Percentiles rank a stretch among this genome's conserved stretches.
These are phyloP conservation scores for Trypanosoma platydactyli DNA, from an alignment of 208 protist species.

Conservation along the genomic window DNA sequence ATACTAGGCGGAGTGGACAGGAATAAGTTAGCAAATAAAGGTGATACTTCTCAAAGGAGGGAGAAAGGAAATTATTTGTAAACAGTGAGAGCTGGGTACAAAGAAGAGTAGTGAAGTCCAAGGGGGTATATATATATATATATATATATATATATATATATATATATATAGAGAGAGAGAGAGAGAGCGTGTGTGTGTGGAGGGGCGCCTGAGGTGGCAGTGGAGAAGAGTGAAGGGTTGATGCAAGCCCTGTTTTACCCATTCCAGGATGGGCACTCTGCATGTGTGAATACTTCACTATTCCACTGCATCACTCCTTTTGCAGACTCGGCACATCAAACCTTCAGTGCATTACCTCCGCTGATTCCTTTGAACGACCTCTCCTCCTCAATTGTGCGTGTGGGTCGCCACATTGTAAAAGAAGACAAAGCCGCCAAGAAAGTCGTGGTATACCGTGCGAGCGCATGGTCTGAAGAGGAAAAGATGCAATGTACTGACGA, in stretches of 20 bases:
- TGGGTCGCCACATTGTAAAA: not conserved
- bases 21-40: too few relatives aligned
- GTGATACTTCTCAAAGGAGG: too few relatives aligned
- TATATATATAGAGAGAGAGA: slow-evolving; percentile 6
- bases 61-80: not conserved
- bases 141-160: not conserved
- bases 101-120: not conserved
- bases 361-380: slow-evolving; percentile 18
- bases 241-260: not conserved
- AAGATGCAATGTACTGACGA: not conserved
- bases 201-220: not conserved
- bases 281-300: not conserved
- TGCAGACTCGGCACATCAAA: slow-evolving; percentile 2
- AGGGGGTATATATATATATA: not conserved
- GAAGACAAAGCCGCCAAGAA: not conserved
- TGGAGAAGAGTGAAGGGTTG: not conserved
- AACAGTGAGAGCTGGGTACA: not conserved
- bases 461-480: slow-evolving; percentile 14
- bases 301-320: not conserved
- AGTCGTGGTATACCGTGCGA: not conserved
- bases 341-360: not conserved
- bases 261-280: slow-evolving; percentile 4
- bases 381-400: slow-evolving; percentile 15
- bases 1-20: too few relatives aligned
- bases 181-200: not conserved